Conservation (phyloP, 2,329 filamentous ascomycete genomes). For the Cladosporium sp. region DNA sequence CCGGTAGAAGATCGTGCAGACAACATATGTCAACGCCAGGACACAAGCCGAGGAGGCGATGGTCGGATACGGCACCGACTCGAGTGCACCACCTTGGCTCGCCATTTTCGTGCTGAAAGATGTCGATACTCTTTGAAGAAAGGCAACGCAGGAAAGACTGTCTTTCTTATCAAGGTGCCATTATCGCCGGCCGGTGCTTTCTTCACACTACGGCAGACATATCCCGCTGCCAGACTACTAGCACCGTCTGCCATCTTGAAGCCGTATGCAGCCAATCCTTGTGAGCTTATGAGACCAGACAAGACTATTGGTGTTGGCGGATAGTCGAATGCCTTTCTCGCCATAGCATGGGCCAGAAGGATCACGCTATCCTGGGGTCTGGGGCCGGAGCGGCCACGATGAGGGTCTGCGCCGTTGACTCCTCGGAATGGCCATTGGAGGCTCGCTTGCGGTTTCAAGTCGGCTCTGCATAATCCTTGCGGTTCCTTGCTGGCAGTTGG, state of each 20-base stretch:
- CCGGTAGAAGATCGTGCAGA: constrained; percentile 4
- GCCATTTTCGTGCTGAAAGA: not conserved
- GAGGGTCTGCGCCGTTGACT: not conserved
- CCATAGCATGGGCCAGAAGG: not conserved
- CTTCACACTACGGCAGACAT: not conserved
- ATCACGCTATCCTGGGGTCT: constrained; percentile 1
- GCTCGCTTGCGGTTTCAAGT: not conserved
- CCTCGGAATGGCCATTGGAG: not conserved
- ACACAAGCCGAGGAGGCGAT: not conserved
- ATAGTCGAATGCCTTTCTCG: not conserved
- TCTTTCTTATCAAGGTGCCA: not conserved
- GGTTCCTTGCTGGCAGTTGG: too few relatives aligned
- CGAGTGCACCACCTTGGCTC: not conserved
- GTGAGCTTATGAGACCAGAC: not conserved
- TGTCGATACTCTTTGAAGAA: not conserved
- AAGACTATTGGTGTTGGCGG: not conserved
- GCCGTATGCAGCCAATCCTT: not conserved
- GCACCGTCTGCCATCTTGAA: not conserved
- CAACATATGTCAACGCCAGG: not conserved
- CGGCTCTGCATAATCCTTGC: not conserved
- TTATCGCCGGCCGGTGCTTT: not conserved
- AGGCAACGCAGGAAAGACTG: not conserved
- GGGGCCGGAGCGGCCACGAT: not conserved
- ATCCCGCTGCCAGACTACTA: not conserved
- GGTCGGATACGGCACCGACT: not conserved